These are phyloP conservation scores for Noccaea caerulescens DNA, from an alignment of 345 rosid species.

Conservation along the genomic window DNA sequence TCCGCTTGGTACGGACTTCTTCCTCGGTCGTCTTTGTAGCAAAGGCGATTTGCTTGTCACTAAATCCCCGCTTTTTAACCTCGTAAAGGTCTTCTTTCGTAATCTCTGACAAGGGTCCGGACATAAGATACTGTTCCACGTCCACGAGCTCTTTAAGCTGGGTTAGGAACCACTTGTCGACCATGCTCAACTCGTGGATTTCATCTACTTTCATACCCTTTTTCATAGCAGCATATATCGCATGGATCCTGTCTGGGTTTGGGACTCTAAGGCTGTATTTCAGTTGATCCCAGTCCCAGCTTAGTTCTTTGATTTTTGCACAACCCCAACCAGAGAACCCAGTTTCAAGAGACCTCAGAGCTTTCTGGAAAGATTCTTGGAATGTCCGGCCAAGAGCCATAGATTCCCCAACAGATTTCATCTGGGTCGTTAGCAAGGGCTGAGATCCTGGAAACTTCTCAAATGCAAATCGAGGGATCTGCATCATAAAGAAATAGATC, in stretches of 20 bases:
- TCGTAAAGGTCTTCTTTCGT: constrained; percentile 83
- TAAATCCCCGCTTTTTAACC: constrained; percentile 82
- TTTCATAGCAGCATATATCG: constrained; percentile 93
- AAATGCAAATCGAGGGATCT: constrained; percentile 97
- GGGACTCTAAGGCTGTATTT: constrained; percentile 91
- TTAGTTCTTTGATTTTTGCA: constrained; percentile 68
- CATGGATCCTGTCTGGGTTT: constrained; percentile 81
- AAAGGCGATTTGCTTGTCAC: constrained; percentile 94
- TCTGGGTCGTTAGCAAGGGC: constrained; percentile 86
- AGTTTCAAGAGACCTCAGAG: constrained; percentile 78
- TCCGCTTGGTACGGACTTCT: constrained; percentile 70
- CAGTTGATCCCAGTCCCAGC: constrained; percentile 90
- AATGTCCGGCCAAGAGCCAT: constrained; percentile 95
- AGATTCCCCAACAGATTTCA: constrained; percentile 97
- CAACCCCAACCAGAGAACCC: constrained; percentile 98
- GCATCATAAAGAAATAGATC: constrained; percentile 38
- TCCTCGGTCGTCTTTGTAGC: constrained; percentile 87
- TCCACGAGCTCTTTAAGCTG: constrained; percentile 88
- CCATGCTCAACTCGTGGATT: constrained; percentile 72
- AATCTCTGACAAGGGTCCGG: constrained; percentile 57
- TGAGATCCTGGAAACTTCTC: constrained; percentile 99
- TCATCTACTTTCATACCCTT: constrained; percentile 93
- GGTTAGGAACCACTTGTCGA: constrained; percentile 96
- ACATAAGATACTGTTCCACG: constrained; percentile 83
- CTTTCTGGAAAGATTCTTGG: constrained; percentile 98